phyloP scores from a whole-genome alignment of 2,329 filamentous ascomycete species.

The Aspergillus aculeatus region DNA sequence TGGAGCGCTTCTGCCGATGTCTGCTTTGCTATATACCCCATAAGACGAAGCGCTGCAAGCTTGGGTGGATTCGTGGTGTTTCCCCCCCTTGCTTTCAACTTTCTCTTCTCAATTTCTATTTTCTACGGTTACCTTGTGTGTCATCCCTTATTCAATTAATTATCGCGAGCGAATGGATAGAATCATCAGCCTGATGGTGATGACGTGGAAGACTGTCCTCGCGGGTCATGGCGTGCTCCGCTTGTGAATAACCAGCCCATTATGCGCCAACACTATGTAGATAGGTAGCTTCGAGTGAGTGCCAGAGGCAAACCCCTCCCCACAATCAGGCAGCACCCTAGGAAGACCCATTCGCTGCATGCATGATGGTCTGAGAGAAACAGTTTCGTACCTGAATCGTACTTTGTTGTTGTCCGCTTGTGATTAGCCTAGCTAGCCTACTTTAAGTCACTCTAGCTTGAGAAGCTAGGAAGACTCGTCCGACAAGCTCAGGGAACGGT shows the following conservation, averaged over 20 bases:
- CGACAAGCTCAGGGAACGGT: not conserved
- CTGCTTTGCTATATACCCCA: not conserved
- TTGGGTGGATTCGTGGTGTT: not conserved
- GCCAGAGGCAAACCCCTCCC: not conserved
- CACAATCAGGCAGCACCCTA: not conserved
- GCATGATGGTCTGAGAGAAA: not conserved
- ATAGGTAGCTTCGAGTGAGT: not conserved
- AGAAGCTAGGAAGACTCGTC: not conserved
- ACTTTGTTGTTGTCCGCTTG: not conserved
- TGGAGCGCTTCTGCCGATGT: not conserved
- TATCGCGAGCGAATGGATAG: not conserved
- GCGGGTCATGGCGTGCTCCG: constrained; percentile 6
- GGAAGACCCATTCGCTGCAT: not conserved
- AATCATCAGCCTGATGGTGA: not conserved
- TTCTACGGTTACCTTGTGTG: not conserved
- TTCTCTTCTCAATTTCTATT: not conserved
- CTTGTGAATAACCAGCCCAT: not conserved
- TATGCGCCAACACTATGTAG: not conserved
- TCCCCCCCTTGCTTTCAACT: not conserved
- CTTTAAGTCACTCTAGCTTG: not conserved
- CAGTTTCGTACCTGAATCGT: not conserved
- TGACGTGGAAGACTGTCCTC: constrained; percentile 6
- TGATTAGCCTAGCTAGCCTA: not conserved
- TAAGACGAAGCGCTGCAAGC: not conserved
- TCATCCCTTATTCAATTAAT: not conserved